Evolutionary conservation across 257 asterid species (phyloP).

Genomic region (Rhazya stricta): DNA sequence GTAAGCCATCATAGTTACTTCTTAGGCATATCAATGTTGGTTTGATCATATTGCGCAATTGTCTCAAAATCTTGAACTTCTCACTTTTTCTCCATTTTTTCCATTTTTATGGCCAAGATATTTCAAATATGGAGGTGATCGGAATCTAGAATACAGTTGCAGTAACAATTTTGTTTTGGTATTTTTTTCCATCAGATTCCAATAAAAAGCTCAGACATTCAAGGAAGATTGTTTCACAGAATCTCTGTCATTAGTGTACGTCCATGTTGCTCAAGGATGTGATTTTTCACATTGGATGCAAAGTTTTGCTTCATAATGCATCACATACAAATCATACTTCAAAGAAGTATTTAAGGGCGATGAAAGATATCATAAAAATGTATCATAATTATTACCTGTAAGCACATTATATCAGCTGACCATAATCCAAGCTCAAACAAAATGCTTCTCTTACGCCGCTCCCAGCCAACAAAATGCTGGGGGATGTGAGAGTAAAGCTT

Average conservation of each 20-base stretch:
- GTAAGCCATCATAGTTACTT: neutral
- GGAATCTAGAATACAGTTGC: neutral
- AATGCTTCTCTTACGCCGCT: slow-evolving; percentile 76
- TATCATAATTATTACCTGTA: slow-evolving; percentile 53
- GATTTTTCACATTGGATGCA: neutral
- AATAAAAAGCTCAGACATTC: neutral
- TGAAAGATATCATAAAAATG: neutral
- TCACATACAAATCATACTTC: neutral
- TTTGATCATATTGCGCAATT: neutral
- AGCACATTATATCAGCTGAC: slow-evolving; percentile 93
- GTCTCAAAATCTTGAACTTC: neutral
- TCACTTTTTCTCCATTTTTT: neutral
- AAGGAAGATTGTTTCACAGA: neutral
- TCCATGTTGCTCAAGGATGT: neutral
- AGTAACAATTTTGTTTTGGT: neutral
- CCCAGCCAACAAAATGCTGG: slow-evolving; percentile 72
- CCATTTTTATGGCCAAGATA: neutral
- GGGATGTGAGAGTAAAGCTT: slow-evolving; percentile 83
- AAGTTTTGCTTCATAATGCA: neutral
- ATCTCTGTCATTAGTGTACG: neutral
- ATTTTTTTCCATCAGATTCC: neutral
- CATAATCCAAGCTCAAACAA: slow-evolving; percentile 91
- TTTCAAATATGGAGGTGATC: neutral
- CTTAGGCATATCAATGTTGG: neutral
- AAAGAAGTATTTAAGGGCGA: neutral